Base-by-base conservation (phyloP, 768 basidiomycete species). In the Leccinum olivaceopallidum region DNA sequence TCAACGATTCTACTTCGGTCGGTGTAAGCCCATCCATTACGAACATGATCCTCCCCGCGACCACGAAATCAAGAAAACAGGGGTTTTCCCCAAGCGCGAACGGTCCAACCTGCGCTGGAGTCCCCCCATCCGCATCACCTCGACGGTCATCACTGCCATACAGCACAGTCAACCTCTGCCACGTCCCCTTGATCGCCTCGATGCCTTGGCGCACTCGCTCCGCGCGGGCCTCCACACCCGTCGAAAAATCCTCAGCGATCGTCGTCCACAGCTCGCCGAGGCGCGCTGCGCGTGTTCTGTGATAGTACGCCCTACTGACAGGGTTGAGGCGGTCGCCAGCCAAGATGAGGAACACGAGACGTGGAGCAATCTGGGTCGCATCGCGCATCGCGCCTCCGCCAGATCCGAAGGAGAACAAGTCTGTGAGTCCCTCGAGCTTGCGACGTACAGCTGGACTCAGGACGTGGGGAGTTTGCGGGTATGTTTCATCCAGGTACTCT, bases 401-500 rank as follows among this genome's bases (percentile, higher is more conserved):
- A 0, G 61, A 57, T 5, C 60, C 61, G 0, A 64, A 53, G 4
- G 67, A 60, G n/a, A 66, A 60, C 1, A 59, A 16, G 37, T 67
- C 57, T 0, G 64, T 51, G 57, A 77, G 75, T 0, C 71, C 71
- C 3, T 72, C 67, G 39, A 81, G 73, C 1, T 78, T 57, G 0
- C 71, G 78, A 10, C 63, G 62, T 2, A 70, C 73, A 0, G 71
- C 73, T 5, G 56, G 44, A 1, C 78, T 79, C 61, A 83, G 67
- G 20, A 83, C 64, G 8, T 53, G 63, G 2, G 78, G 79, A 0
- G 78, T 75, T 53, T 75, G 69, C 0, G 84, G 81, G 63, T 84
- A 85, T 1, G 75, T 73, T 2, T 72, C 69, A 57, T 85, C 84
- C 58, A 85, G 75, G 67, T 86, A 84, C 16, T 73, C 63, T 1